Evolutionary conservation across 1,139 yeast species (phyloP), one percentile per base, ranked within the genome.

Genomic region (Yamadazyma aaseri): DNA sequence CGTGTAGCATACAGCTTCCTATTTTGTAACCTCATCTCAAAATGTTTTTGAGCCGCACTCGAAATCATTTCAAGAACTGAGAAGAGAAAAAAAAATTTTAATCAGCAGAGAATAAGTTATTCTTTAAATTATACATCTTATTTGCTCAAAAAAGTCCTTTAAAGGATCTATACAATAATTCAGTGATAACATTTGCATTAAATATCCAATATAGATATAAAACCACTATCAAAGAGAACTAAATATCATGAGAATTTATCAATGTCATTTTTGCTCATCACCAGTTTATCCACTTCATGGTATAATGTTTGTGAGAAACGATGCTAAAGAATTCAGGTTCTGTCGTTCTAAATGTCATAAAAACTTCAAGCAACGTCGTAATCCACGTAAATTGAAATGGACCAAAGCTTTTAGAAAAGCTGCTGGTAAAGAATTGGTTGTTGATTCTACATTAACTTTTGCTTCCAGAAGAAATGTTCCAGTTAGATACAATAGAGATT

Each of bases 401-500:
- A 92, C 98, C 41, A 92, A 94, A 65, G 97, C 98, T 1, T 92
- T 94, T 77, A 82, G 99, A 71, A 92, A 92, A 65, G 96, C 97
- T 41, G 97, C 97, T 33, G 99, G 99, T 54, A 92, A 92, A 63
- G 99, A 92, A 62, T 79, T 92, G 73, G 97, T 95, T 31, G 97
- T 92, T 41, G 99, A 92, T 58, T 85, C 96, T 10, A 90, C 98
- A 6, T 76, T 92, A 56, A 86, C 97, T 1, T 92, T 94, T 63
- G 96, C 96, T 41, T 89, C 95, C 44, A 86, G 97, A 70, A 86
- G 98, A 73, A 90, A 94, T 56, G 95, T 92, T 36, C 99, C 98
- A 29, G 97, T 92, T 35, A 81, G 98, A 63, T 92, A 92, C 67
- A 92, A 94, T 72, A 81, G 99, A 70, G 97, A 92, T 56, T 75